Percentiles rank a stretch among this genome's conserved stretches.
phyloP scores from a whole-genome alignment of 495 filamentous ascomycete genomes.

The Tuber umbilicatum region DNA sequence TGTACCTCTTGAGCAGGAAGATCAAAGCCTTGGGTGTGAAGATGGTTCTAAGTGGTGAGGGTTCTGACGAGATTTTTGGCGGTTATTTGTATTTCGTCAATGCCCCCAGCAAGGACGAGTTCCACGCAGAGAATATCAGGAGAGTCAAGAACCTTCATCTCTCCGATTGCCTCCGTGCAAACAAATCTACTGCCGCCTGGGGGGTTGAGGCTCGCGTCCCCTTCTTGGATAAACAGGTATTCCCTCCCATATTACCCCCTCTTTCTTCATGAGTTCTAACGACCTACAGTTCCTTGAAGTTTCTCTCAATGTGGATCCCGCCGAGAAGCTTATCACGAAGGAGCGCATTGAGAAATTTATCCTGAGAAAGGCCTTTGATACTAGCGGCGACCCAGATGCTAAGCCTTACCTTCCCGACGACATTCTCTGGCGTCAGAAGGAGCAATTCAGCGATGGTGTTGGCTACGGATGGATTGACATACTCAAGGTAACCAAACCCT shows the following conservation, averaged over 20 bases:
- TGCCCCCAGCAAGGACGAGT: conserved; percentile 79
- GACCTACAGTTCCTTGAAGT: conserved; percentile 71
- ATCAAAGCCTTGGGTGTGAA: conserved; percentile 99
- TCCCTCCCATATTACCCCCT: conserved; percentile 16
- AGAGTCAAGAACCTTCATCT: conserved; percentile 93
- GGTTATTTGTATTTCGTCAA: conserved; percentile 98
- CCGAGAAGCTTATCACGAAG: conserved; percentile 89
- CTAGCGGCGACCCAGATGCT: conserved; percentile 67
- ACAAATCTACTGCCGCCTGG: conserved; percentile 99
- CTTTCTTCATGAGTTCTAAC: conserved; percentile 7
- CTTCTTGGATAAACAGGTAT: conserved; percentile 84
- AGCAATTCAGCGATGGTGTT: conserved; percentile 97
- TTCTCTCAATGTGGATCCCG: conserved; percentile 84
- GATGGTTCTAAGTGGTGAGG: conserved; percentile 97
- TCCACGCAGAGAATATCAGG: conserved; percentile 87
- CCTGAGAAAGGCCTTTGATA: conserved; percentile 93
- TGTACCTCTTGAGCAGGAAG: conserved; percentile 95
- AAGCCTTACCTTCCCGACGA: conserved; percentile 83
- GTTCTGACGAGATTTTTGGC: conserved; percentile 94
- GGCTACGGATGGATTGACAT: conserved; percentile 99
- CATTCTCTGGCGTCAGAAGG: conserved; percentile 97
- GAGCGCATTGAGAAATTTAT: conserved; percentile 95
- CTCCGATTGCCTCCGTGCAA: conserved; percentile 89
- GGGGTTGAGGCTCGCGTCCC: conserved; percentile 96
- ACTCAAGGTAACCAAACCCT: conserved; percentile 52